phyloP scores from a whole-genome alignment of 2,329 filamentous ascomycete genomes.

The Penicillium verrucosum region DNA sequence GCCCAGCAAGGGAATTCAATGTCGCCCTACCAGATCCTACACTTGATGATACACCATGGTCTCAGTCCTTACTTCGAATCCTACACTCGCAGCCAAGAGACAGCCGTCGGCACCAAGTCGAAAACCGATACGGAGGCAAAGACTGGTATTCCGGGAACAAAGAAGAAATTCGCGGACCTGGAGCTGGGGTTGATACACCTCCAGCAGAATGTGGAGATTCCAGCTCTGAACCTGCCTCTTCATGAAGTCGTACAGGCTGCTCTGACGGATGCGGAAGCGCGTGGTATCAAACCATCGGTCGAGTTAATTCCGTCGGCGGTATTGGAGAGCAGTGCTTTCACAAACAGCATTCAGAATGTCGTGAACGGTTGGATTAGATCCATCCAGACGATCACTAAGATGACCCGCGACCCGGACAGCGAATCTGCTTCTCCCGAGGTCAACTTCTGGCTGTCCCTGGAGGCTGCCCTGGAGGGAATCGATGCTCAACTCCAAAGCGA shows the following conservation, averaged over 20 bases:
- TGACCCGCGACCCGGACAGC: slow-evolving; percentile 75
- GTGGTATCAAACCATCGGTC: slow-evolving; percentile 66
- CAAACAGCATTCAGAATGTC: slow-evolving; percentile 88
- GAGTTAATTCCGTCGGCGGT: slow-evolving; percentile 73
- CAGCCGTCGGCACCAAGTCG: slow-evolving; percentile 62
- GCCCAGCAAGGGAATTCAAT: slow-evolving; percentile 68
- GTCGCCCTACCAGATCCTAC: slow-evolving; percentile 87
- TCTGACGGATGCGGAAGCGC: slow-evolving; percentile 70
- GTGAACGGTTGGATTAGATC: slow-evolving; percentile 99
- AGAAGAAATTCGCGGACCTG: slow-evolving; percentile 93
- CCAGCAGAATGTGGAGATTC: slow-evolving; percentile 97
- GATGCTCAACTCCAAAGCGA: slow-evolving; percentile 84
- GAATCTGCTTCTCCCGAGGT: slow-evolving; percentile 93
- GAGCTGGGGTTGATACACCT: slow-evolving; percentile 86
- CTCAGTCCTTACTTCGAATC: slow-evolving; percentile 97
- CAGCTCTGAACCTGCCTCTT: slow-evolving; percentile 80
- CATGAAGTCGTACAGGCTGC: slow-evolving; percentile 85
- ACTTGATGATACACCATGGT: slow-evolving; percentile 86
- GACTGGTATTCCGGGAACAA: slow-evolving; percentile 93
- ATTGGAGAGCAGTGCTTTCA: slow-evolving; percentile 84
- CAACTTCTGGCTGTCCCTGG: slow-evolving; percentile 98
- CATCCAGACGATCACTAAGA: slow-evolving; percentile 92
- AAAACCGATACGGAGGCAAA: slow-evolving; percentile 84
- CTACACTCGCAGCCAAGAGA: slow-evolving; percentile 78
- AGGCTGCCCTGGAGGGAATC: slow-evolving; percentile 85